Base-by-base conservation (phyloP, 768 basidiomycete genomes). In the Suillus sp. region DNA sequence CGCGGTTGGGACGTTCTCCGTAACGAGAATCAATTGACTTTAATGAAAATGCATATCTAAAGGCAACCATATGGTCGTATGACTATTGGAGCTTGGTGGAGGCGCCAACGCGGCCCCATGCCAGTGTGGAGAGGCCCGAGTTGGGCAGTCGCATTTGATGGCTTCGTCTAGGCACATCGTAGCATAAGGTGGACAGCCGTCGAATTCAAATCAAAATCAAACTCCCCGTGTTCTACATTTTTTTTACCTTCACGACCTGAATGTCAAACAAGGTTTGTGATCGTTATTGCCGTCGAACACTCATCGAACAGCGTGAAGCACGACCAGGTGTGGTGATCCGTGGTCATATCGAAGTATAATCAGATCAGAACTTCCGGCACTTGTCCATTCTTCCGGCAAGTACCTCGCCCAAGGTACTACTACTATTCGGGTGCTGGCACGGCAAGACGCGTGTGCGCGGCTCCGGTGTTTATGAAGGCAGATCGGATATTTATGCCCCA, bases 41-140 rank as follows among this genome's bases (percentile, higher is more conserved):
- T 25, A 56, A 56, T 56, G 30, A 32, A 53, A 42, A 53, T n/a
- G 51, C 20, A 53, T 53, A 53, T 53, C 51, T 53, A 53, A 34
- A 34, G 51, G 30, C 6, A 34, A 53, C 51, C 51, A 32, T 30
- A 34, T 53, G 51, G 51, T 34, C 27, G 5, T 6, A 32, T 32
- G 7, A 27, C 4, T 18, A 5, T 51, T 18, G 18, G 32, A 32
- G 51, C 51, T 53, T 53, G 43, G 43, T n/a, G n/a, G 10, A n/a
- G 10, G 20, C 10, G 10, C 2, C 9, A 30, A 10, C 4, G 22
- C 11, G 10, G 11, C 45, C 42, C 20, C 42, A n/a, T 1, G 14
- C 14, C 2, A 7, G 14, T 11, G 47, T 48, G 47, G 47, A 27
- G 25, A 48, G 47, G 22, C 13, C 13, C 22, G 8, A 43, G 42